Percentiles rank a stretch among this genome's conserved stretches.
These are phyloP conservation scores for Pouteria glomerata DNA, from an alignment of 148 eudicot genomes.

Conservation along the genomic window DNA sequence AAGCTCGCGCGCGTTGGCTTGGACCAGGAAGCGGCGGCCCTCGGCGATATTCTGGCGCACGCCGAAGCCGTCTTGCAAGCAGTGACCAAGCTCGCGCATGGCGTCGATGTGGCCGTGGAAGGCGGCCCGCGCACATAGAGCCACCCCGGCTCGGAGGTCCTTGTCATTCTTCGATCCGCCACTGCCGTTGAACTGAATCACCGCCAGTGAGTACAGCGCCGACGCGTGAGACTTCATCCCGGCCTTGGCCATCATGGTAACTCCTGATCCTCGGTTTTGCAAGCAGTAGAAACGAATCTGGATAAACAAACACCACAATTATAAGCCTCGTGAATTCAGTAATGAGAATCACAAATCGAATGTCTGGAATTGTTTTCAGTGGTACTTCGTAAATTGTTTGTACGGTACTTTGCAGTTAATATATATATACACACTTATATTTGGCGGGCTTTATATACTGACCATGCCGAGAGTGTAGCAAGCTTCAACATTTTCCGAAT, in stretches of 20 bases:
- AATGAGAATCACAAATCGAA: background rate
- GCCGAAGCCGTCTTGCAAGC: constrained; percentile 92
- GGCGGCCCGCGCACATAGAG: constrained; percentile 83
- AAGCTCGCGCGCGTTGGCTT: constrained; percentile 89
- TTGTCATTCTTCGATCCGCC: constrained; percentile 67
- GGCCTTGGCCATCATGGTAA: constrained; percentile 70
- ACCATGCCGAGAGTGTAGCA: constrained; percentile 55
- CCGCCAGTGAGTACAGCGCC: constrained; percentile 64
- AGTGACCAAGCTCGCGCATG: constrained; percentile 83
- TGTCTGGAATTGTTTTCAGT: background rate
- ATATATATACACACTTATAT: background rate
- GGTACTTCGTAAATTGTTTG: too few species aligned
- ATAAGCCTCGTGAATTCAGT: background rate
- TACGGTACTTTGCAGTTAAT: background rate
- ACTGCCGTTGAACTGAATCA: constrained; percentile 85
- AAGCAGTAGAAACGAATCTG: constrained; percentile 84
- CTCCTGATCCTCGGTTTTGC: constrained; percentile 58
- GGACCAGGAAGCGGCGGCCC: constrained; percentile 75
- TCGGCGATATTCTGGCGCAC: constrained; percentile 67
- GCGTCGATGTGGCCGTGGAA: constrained; percentile 84
- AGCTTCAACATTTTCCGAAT: constrained; percentile 46
- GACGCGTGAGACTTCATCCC: constrained; percentile 70
- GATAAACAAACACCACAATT: background rate
- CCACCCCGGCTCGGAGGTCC: constrained; percentile 79
- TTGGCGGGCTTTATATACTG: background rate